Conservation (phyloP, 2,329 filamentous ascomycete species). For the Paraconiothyrium brasiliense region DNA sequence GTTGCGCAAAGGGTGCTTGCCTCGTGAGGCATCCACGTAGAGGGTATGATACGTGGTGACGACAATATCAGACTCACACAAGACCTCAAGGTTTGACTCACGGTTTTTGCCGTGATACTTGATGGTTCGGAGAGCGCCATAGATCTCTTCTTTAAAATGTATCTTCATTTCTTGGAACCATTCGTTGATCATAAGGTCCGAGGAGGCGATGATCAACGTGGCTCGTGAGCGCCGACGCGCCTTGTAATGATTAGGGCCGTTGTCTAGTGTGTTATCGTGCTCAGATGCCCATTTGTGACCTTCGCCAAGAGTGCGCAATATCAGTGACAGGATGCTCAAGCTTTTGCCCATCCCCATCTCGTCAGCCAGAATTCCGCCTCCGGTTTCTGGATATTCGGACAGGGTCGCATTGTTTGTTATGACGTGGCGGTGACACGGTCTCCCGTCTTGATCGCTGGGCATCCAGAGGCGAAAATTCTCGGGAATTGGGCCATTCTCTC, state of each 20-base stretch:
- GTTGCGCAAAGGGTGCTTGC: conserved; percentile 23
- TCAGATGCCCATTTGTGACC: conserved; percentile 49
- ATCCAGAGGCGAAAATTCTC: conserved; percentile 40
- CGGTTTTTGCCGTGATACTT: conserved; percentile 40
- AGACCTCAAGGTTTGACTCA: conserved; percentile 14
- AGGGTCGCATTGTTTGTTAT: conserved; percentile 50
- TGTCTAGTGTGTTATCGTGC: not conserved
- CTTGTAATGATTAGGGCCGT: not conserved
- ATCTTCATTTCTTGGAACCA: conserved; percentile 42
- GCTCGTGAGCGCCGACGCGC: conserved; percentile 26
- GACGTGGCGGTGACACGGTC: conserved; percentile 39
- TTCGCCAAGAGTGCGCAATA: conserved; percentile 53
- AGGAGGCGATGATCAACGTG: conserved; percentile 43
- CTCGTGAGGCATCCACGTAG: conserved; percentile 24
- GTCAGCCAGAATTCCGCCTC: conserved; percentile 65
- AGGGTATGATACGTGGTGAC: conserved; percentile 45
- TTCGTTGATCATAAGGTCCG: conserved; percentile 44
- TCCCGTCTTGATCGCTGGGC: conserved; percentile 28
- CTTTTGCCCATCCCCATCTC: conserved; percentile 71
- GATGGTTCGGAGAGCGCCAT: conserved; percentile 20
- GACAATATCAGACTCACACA: conserved; percentile 36
- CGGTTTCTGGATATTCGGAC: conserved; percentile 35
- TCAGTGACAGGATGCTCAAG: conserved; percentile 61
- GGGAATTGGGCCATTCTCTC: conserved; percentile 43
- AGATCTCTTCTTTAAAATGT: conserved; percentile 34